These are phyloP conservation scores for Sicyos baderoa DNA, from an alignment of 306 rosid genomes.

Conservation along the genomic window DNA sequence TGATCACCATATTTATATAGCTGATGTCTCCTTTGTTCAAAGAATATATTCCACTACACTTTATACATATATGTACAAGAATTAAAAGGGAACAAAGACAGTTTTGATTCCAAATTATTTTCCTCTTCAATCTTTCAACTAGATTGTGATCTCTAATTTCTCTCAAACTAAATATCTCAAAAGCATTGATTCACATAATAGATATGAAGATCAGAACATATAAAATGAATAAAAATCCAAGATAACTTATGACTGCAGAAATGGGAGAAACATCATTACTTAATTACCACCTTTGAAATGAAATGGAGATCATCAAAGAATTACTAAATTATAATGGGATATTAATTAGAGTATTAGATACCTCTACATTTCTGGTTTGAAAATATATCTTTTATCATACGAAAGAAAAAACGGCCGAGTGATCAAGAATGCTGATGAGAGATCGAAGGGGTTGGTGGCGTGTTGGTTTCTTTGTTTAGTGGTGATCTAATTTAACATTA, in stretches of 20 bases:
- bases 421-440: slow-evolving; percentile 3
- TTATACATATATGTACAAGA: neutral
- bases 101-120: neutral
- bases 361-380: neutral
- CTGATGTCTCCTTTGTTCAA: neutral
- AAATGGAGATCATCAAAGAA: neutral
- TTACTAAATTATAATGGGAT: neutral
- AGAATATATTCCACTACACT: slow-evolving; percentile 9
- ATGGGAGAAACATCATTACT: neutral
- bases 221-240: neutral
- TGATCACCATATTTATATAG: neutral
- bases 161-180: neutral
- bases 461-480: no score
- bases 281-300: neutral
- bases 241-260: neutral
- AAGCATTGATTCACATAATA: slow-evolving; percentile 1
- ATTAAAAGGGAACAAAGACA: neutral
- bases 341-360: neutral
- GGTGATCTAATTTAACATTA: no score
- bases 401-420: neutral
- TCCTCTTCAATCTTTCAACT: neutral
- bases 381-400: neutral
- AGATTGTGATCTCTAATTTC: neutral
- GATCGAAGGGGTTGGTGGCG: no score
- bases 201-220: neutral